phyloP scores from a whole-genome alignment of 345 rosid genomes.

The Acer campestre region DNA sequence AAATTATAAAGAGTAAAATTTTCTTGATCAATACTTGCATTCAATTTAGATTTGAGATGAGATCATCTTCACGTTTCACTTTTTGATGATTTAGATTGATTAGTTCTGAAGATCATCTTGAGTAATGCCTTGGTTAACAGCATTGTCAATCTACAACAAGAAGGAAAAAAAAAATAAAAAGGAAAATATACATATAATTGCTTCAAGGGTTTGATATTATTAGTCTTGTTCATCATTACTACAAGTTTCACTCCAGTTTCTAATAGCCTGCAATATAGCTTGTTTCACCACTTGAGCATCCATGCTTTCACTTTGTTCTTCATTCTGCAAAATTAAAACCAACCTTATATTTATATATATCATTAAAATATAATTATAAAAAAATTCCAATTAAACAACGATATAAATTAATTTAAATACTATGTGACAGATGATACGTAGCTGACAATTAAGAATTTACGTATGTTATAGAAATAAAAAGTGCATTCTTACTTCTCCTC shows the following conservation, averaged over 20 bases:
- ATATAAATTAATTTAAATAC: no score
- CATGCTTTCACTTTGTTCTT: slow-evolving; percentile 53
- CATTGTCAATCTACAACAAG: neutral
- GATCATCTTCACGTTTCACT: neutral
- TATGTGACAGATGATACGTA: neutral
- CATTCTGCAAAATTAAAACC: slow-evolving; percentile 46
- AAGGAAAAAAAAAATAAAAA: neutral
- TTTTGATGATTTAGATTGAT: slow-evolving; percentile 4
- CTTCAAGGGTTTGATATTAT: neutral
- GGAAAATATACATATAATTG: slow-evolving; percentile 2
- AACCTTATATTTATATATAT: no score
- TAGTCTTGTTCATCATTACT: slow-evolving; percentile 21
- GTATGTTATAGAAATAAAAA: neutral
- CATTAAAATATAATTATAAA: no score
- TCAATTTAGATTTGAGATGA: neutral
- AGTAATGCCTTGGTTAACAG: neutral
- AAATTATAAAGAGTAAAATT: no score
- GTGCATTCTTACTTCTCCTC: slow-evolving; percentile 59
- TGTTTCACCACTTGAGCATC: slow-evolving; percentile 75
- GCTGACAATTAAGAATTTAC: no score
- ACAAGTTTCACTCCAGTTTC: slow-evolving; percentile 55
- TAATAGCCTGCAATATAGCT: slow-evolving; percentile 66
- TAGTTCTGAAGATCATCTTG: neutral
- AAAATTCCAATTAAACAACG: neutral
- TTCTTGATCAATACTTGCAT: neutral